Evolutionary conservation across 257 asterid genomes (phyloP).

Genomic region (Lycium ferocissimum): DNA sequence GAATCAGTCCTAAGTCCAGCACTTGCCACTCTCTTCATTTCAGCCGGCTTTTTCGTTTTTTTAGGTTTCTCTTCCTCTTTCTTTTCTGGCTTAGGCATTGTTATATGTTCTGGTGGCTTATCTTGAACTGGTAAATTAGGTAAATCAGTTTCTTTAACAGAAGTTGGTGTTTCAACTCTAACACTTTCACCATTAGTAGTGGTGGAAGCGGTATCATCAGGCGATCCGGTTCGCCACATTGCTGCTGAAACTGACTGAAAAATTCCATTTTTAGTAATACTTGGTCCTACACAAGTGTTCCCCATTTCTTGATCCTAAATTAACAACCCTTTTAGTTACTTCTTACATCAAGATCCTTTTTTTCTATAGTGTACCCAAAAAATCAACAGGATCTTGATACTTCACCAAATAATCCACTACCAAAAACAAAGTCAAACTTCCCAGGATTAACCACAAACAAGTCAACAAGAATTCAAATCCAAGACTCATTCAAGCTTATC

Average conservation of each 20-base stretch:
- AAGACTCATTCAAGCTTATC: not conserved
- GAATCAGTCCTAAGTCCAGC: conserved; percentile 90
- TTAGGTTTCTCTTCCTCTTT: conserved; percentile 42
- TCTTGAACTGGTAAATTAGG: conserved; percentile 31
- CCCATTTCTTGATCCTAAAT: conserved; percentile 28
- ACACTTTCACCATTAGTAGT: conserved; percentile 25
- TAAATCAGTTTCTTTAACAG: conserved; percentile 24
- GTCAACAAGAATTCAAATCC: conserved; percentile 24
- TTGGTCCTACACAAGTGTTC: conserved; percentile 37
- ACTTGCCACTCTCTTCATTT: conserved; percentile 73
- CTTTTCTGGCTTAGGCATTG: conserved; percentile 32
- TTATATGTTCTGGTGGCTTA: conserved; percentile 35
- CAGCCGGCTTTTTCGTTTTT: conserved; percentile 53
- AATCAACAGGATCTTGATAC: conserved; percentile 14
- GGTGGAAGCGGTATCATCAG: conserved; percentile 32
- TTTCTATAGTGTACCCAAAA: not conserved
- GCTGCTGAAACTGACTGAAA: conserved; percentile 38
- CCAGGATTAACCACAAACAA: not conserved
- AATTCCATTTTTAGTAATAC: conserved; percentile 35
- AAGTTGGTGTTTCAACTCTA: conserved; percentile 30
- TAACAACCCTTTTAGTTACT: not conserved
- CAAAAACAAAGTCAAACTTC: conserved; percentile 19
- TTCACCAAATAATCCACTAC: conserved; percentile 5
- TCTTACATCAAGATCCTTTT: conserved; percentile 1
- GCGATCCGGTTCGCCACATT: conserved; percentile 34